phyloP scores from a whole-genome alignment of 2,329 filamentous ascomycete species.

The Aspergillus sp. region DNA sequence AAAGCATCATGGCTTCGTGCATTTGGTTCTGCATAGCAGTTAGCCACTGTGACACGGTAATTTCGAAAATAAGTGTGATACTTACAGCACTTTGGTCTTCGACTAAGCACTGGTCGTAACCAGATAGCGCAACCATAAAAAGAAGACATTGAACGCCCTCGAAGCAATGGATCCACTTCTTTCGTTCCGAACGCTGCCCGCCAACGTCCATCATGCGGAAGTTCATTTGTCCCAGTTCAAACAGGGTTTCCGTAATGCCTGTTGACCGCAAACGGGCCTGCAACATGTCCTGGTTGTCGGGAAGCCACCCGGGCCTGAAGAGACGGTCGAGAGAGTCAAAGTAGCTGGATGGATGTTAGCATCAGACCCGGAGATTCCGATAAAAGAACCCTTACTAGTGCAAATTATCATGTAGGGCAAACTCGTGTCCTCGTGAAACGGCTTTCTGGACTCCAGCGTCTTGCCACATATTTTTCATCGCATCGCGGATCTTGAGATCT shows the following conservation, averaged over 20 bases:
- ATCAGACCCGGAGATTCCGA: not conserved
- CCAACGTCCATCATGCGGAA: slow-evolving; percentile 97
- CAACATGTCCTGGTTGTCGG: slow-evolving; percentile 88
- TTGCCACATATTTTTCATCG: slow-evolving; percentile 75
- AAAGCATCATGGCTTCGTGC: slow-evolving; percentile 81
- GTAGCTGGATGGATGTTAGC: slow-evolving; percentile 52
- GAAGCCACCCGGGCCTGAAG: slow-evolving; percentile 70
- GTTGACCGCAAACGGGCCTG: slow-evolving; percentile 85
- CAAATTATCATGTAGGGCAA: slow-evolving; percentile 90
- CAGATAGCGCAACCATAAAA: slow-evolving; percentile 90
- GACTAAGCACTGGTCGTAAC: slow-evolving; percentile 91
- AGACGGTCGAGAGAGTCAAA: slow-evolving; percentile 69
- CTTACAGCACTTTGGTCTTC: slow-evolving; percentile 93
- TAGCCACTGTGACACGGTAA: slow-evolving; percentile 6
- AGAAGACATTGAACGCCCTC: slow-evolving; percentile 87
- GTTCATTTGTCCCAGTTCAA: slow-evolving; percentile 82
- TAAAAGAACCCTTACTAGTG: slow-evolving; percentile 61
- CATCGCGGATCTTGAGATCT: slow-evolving; percentile 51
- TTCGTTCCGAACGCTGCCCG: slow-evolving; percentile 83
- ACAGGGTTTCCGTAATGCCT: slow-evolving; percentile 90
- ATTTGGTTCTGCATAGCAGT: slow-evolving; percentile 63
- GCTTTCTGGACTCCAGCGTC: slow-evolving; percentile 77
- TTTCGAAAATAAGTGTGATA: slow-evolving; percentile 10
- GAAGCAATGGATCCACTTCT: slow-evolving; percentile 97
- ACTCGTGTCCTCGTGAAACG: slow-evolving; percentile 92